phyloP scores from a whole-genome alignment of 1,284 basidiomycete genomes.

The Cryptococcus sp. region DNA sequence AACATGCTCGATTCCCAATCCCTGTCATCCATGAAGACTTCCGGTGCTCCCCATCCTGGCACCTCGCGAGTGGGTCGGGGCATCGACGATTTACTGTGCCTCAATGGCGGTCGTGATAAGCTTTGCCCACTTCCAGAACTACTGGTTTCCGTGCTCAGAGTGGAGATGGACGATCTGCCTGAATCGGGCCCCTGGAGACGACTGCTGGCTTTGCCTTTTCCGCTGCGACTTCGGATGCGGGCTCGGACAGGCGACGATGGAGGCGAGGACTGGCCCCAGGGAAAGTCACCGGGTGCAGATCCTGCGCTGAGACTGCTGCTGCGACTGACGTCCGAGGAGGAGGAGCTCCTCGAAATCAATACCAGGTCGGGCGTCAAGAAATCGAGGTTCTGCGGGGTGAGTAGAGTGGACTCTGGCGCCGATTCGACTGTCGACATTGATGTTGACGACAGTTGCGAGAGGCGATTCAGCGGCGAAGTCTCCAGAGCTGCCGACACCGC shows the following conservation, averaged over 20 bases:
- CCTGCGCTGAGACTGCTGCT: background rate
- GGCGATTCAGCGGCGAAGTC: slow-evolving; percentile 6
- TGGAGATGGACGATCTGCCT: background rate
- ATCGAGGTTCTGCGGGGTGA: too few species aligned
- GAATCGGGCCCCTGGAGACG: background rate
- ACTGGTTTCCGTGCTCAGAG: too few species aligned
- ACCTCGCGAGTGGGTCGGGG: slow-evolving; percentile 29
- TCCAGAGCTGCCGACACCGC: background rate
- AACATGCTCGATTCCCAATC: background rate
- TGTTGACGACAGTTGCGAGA: slow-evolving; percentile 8
- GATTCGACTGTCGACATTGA: slow-evolving; percentile 8
- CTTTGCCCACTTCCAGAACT: too few species aligned
- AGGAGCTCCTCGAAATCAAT: too few species aligned
- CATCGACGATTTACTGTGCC: background rate
- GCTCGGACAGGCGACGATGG: slow-evolving; percentile 11
- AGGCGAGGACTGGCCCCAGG: slow-evolving; percentile 15
- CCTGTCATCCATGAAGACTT: slow-evolving; percentile 38
- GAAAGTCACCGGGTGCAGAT: slow-evolving; percentile 14
- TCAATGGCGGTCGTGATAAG: too few species aligned
- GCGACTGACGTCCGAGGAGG: background rate
- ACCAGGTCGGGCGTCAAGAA: too few species aligned
- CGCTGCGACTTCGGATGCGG: too few species aligned
- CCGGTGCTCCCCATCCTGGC: slow-evolving; percentile 42
- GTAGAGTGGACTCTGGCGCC: too few species aligned
- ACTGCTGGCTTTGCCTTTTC: slow-evolving; percentile 1